Conservation (phyloP, 257 asterid genomes). For the Galeopsis tetrahit region DNA sequence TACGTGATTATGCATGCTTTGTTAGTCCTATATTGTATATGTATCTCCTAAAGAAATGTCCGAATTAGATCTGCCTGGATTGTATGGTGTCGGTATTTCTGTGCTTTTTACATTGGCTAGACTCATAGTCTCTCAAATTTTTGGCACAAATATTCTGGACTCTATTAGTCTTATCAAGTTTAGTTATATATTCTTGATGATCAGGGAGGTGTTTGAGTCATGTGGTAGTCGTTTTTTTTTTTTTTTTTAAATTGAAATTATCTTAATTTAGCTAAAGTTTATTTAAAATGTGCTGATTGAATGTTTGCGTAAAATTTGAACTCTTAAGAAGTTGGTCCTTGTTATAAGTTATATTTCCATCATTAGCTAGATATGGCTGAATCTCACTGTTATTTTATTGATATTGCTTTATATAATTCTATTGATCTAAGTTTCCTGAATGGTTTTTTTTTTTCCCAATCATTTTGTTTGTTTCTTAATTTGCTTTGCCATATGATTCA, state of each 20-base stretch:
- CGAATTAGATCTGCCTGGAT: not conserved
- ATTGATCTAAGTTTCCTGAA: not conserved
- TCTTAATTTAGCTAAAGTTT: not conserved
- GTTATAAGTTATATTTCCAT: not conserved
- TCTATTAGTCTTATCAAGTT: not conserved
- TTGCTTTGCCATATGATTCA: conserved; percentile 23
- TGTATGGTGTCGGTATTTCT: conserved; percentile 2
- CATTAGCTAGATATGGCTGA: not conserved
- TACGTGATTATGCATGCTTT: not conserved
- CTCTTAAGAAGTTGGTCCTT: not conserved
- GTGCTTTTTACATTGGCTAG: conserved; percentile 17
- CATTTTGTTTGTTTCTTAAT: not conserved
- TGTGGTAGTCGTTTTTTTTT: not conserved
- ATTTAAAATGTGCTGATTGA: not conserved
- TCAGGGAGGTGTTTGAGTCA: conserved; percentile 6
- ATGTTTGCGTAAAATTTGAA: conserved; percentile 2
- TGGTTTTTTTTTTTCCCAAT: not conserved
- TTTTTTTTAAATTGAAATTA: not conserved
- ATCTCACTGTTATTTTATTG: not conserved
- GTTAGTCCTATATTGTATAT: not conserved
- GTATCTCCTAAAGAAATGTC: conserved; percentile 1
- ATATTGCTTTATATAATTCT: not conserved
- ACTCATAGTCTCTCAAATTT: not conserved
- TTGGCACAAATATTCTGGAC: not conserved
- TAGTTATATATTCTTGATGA: not conserved